These are phyloP conservation scores for Rhodocollybia butyracea DNA, from an alignment of 768 basidiomycete species.

Conservation along the genomic window DNA sequence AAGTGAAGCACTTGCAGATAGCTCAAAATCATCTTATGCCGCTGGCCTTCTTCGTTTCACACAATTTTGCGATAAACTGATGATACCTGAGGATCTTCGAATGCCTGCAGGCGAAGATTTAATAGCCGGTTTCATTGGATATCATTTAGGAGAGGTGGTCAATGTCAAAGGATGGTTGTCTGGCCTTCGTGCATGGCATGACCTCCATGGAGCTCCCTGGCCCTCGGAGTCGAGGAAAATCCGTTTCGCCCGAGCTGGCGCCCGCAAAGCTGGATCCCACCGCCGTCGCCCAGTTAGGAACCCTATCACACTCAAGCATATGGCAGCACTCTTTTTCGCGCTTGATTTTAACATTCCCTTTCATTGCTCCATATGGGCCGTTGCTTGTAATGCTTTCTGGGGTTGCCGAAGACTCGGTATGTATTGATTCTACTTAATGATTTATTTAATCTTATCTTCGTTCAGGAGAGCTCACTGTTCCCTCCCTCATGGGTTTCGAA, in stretches of 20 bases:
- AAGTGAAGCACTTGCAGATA: background rate
- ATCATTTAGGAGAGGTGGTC: conserved; percentile 8
- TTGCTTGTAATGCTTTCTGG: conserved; percentile 32
- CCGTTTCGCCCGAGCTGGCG: conserved; percentile 11
- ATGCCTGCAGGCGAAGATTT: conserved; percentile 28
- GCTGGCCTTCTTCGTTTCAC: conserved; percentile 29
- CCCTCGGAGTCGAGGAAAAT: conserved; percentile 13
- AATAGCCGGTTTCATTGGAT: conserved; percentile 24
- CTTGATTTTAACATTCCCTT: too few species aligned
- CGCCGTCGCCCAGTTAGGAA: conserved; percentile 16
- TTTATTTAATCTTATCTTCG: too few species aligned
- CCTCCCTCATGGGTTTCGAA: conserved; percentile 10
- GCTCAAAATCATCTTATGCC: conserved; percentile 23
- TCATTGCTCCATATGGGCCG: conserved; percentile 34
- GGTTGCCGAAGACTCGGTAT: conserved; percentile 26
- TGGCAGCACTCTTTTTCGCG: too few species aligned
- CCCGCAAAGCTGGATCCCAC: conserved; percentile 18
- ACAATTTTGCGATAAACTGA: conserved; percentile 27
- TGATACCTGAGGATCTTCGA: conserved; percentile 21
- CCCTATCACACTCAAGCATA: too few species aligned
- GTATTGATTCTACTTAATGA: too few species aligned
- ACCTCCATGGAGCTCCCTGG: conserved; percentile 32
- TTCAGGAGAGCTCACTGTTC: conserved; percentile 25
- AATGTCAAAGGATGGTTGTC: conserved; percentile 32
- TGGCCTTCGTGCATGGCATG: conserved; percentile 34